A percentile compares a stretch with the other conserved stretches of the same genome.
phyloP scores from a whole-genome alignment of 108 stramenopile genomes.

The Cyclostephanos tholiformis region DNA sequence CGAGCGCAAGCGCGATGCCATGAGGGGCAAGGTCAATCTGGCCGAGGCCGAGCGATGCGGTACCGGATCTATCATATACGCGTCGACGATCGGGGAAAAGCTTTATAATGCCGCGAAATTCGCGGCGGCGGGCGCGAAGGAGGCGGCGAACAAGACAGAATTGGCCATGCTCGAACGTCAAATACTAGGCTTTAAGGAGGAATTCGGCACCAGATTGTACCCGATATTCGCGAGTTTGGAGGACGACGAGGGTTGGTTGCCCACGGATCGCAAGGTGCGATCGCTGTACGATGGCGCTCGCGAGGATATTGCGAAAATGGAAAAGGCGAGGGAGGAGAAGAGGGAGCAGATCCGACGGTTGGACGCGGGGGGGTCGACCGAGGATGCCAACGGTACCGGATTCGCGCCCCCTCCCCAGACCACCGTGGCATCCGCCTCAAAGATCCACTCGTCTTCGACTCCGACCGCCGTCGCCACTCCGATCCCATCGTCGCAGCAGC shows the following conservation, averaged over 20 bases:
- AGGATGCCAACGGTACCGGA: background rate
- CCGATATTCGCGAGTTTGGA: slow-evolving; percentile 64
- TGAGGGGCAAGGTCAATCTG: slow-evolving; percentile 60
- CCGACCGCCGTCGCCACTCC: slow-evolving; percentile 10
- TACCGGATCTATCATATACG: slow-evolving; percentile 62
- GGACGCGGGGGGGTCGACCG: slow-evolving; percentile 17
- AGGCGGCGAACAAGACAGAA: slow-evolving; percentile 75
- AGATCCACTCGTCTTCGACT: background rate
- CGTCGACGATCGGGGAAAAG: slow-evolving; percentile 65
- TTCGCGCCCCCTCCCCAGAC: slow-evolving; percentile 9
- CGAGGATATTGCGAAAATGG: slow-evolving; percentile 62
- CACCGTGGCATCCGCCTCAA: background rate
- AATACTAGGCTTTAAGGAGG: slow-evolving; percentile 73
- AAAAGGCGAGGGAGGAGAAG: slow-evolving; percentile 50
- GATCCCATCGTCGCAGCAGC: slow-evolving; percentile 5
- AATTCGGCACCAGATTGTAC: slow-evolving; percentile 72
- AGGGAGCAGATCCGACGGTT: slow-evolving; percentile 36
- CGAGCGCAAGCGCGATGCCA: slow-evolving; percentile 56
- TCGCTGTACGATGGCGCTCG: slow-evolving; percentile 72
- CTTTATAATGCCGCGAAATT: slow-evolving; percentile 74
- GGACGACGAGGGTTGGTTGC: slow-evolving; percentile 77
- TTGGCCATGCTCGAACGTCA: slow-evolving; percentile 60
- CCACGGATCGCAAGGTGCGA: slow-evolving; percentile 77
- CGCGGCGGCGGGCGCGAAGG: slow-evolving; percentile 60
- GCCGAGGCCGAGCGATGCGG: slow-evolving; percentile 58